Base-by-base conservation (phyloP, 2,329 filamentous ascomycete species). In the Nemania abortiva region DNA sequence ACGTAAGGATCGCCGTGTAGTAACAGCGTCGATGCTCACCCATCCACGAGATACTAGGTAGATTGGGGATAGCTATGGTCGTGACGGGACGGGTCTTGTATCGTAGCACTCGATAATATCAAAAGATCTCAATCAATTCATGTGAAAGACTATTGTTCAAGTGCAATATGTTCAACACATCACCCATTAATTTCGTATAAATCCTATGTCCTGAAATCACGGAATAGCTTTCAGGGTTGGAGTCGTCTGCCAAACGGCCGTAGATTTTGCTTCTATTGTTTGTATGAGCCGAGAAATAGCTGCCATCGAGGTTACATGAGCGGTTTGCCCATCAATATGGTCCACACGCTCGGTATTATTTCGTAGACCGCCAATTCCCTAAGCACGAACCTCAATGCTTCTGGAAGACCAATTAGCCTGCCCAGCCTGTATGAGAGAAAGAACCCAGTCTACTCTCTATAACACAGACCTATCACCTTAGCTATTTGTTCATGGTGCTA, bases 21-120 rank as follows among this genome's bases (percentile, higher is more conserved):
- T n/a, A 27, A 67, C 57, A 42, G 31, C 15, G 45, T 11, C 37
- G 65, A 70, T 3, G n/a, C 37, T 37, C 70, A 72, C 58, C 45
- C 31, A 13, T 59, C 64, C 4, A 65, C 63, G 61, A 66, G 55
- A 20, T 72, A 70, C 22, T 72, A 72, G 52, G 22, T 54, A 20
- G 56, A 37, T 62, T 27, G 47, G 6, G 34, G 2, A n/a, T 45
- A 29, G 10, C 7, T 50, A n/a, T 9, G 20, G 49, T 37, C 34
- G n/a, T 20, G 39, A 15, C n/a, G 24, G n/a, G 24, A 53, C 45
- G 24, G 50, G 5, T 3, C 34, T 9, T 10, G 50, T 34, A 37
- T 7, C 13, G 49, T 52, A 29, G 49, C 22, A 52, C 9, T 15
- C 49, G 13, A 63, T 7, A 34, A 10, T 42, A 49, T 52, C 6